Evolutionary conservation across 768 basidiomycete genomes (phyloP).

Genomic region (Tremella fuciformis): DNA sequence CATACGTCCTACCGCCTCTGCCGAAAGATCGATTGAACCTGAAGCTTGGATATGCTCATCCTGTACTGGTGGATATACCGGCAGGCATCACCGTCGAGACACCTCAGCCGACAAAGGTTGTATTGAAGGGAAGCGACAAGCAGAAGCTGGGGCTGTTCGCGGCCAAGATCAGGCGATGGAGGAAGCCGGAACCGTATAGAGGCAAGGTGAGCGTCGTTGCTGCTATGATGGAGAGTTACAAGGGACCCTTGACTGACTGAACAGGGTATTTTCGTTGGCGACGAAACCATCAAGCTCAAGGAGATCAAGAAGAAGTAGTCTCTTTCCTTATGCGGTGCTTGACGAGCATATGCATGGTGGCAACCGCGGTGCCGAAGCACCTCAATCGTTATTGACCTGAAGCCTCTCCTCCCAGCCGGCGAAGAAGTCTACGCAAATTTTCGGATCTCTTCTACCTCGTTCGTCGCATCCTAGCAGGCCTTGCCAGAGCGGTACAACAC

Average conservation of each 20-base stretch:
- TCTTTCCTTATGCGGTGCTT: background rate
- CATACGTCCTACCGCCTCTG: conserved; percentile 2
- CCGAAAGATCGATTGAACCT: conserved; percentile 62
- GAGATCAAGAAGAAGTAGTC: conserved; percentile 88
- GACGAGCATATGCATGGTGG: conserved; percentile 10
- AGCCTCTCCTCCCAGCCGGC: conserved; percentile 23
- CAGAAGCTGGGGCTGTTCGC: conserved; percentile 82
- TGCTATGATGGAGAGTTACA: background rate
- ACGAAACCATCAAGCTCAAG: conserved; percentile 86
- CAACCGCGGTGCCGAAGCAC: background rate
- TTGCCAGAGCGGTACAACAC: conserved; percentile 33
- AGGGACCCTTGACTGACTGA: conserved; percentile 2
- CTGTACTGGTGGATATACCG: conserved; percentile 78
- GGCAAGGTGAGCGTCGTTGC: conserved; percentile 72
- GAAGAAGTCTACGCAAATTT: conserved; percentile 26
- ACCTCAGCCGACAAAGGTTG: conserved; percentile 76
- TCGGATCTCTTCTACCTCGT: conserved; percentile 10
- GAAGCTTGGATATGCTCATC: conserved; percentile 90
- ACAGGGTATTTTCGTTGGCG: conserved; percentile 90
- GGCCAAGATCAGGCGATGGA: conserved; percentile 74
- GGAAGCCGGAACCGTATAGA: conserved; percentile 95
- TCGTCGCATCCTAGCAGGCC: conserved; percentile 36
- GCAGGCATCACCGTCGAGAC: conserved; percentile 74
- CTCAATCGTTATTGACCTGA: background rate
- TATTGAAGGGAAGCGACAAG: conserved; percentile 80